A percentile compares a stretch with the other conserved stretches of the same genome.
Evolutionary conservation across 805 yeast species (phyloP).

Genomic region (Candida insectalens): DNA sequence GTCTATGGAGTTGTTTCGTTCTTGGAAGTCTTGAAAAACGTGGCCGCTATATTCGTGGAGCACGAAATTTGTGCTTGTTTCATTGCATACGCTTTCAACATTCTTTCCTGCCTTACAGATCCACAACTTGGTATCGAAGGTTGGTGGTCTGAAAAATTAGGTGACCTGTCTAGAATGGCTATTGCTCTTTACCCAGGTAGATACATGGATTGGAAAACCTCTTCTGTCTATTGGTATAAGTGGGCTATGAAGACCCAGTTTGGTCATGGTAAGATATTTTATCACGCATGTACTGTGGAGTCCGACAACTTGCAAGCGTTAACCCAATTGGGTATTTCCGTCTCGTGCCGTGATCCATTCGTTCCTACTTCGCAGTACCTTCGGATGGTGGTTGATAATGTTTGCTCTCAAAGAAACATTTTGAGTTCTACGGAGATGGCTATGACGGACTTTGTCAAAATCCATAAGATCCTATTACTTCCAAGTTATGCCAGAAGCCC

Average conservation of each 20-base stretch:
- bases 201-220: constrained; percentile 76
- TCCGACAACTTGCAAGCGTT: constrained; percentile 68
- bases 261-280: constrained; percentile 80
- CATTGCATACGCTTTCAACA: constrained; percentile 61
- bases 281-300: constrained; percentile 83
- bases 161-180: constrained; percentile 82
- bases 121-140: constrained; percentile 50
- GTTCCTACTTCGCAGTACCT: constrained; percentile 76
- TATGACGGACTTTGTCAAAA: constrained; percentile 52
- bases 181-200: constrained; percentile 74
- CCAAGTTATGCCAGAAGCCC: constrained; percentile 45
- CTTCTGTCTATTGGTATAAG: constrained; percentile 78
- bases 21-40: constrained; percentile 66
- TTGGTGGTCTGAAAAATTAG: constrained; percentile 80
- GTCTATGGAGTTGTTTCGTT: constrained; percentile 80
- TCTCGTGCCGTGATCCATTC: constrained; percentile 72
- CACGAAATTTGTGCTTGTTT: constrained; percentile 74
- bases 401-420: constrained; percentile 53
- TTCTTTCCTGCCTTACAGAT: constrained; percentile 43
- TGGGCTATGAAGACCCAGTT: constrained; percentile 63
- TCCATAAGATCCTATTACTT: constrained; percentile 56
- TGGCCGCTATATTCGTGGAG: constrained; percentile 57
- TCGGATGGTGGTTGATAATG: constrained; percentile 69
- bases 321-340: constrained; percentile 71
- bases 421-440: constrained; percentile 51